phyloP scores from a whole-genome alignment of 495 filamentous ascomycete genomes.

The Tuber indicum region DNA sequence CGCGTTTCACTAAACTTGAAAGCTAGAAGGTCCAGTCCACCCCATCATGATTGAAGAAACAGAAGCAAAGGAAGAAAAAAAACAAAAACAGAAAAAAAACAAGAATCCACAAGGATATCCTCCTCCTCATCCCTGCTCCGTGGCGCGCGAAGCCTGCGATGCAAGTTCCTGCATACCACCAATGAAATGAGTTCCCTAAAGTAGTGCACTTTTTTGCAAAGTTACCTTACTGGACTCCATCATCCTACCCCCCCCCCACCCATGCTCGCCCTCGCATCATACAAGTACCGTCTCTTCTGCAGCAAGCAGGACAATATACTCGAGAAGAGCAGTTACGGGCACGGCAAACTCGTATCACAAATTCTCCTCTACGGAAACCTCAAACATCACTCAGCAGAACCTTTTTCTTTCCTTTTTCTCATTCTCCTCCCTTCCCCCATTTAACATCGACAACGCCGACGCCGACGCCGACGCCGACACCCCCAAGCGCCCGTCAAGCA shows the following conservation, averaged over 20 bases:
- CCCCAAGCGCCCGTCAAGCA: neutral
- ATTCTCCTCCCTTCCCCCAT: neutral
- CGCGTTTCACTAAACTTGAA: neutral
- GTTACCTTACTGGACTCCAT: too few relatives aligned
- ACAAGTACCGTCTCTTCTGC: neutral
- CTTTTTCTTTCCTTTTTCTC: neutral
- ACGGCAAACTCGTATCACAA: neutral
- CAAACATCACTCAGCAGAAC: neutral
- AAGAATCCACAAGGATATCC: neutral
- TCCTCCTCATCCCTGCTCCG: slow-evolving; percentile 3
- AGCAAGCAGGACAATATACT: neutral
- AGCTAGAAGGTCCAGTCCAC: neutral
- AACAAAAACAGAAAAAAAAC: neutral
- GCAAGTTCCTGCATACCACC: slow-evolving; percentile 35
- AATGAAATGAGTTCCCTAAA: neutral
- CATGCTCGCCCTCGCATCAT: neutral
- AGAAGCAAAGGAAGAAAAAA: neutral
- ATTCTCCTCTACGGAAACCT: neutral
- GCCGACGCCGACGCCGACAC: neutral
- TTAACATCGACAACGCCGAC: neutral
- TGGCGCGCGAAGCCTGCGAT: slow-evolving; percentile 26
- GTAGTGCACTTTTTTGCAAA: neutral
- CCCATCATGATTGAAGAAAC: neutral
- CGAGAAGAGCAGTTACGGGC: neutral
- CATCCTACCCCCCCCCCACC: neutral